Conservation (phyloP, 2,329 filamentous ascomycete genomes). For the Epichloe sp. region DNA sequence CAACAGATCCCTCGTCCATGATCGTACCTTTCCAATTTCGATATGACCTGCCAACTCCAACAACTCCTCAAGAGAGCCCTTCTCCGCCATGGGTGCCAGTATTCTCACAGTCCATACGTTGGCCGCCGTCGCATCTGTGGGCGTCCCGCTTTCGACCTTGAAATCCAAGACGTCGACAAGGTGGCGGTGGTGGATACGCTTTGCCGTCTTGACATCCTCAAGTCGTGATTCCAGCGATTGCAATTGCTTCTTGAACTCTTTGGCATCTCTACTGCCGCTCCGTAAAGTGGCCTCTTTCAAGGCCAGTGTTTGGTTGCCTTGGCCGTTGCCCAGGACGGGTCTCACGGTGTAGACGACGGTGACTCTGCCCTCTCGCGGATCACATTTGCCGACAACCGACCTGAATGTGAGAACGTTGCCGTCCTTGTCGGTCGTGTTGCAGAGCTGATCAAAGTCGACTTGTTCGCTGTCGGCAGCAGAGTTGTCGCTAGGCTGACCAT, state of each 20-base stretch:
- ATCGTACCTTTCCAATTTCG: conserved; percentile 61
- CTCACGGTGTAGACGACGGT: conserved; percentile 61
- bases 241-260: conserved; percentile 61
- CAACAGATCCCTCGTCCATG: conserved; percentile 85
- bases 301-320: conserved; percentile 50
- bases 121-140: conserved; percentile 22
- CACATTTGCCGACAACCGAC: conserved; percentile 55
- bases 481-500: conserved; percentile 15
- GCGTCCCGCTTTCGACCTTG: conserved; percentile 50
- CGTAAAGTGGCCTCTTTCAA: conserved; percentile 58
- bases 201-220: conserved; percentile 60
- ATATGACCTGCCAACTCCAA: conserved; percentile 67
- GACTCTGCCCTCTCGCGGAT: conserved; percentile 51
- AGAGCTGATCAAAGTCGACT: conserved; percentile 54
- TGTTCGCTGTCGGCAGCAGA: conserved; percentile 16
- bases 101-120: conserved; percentile 59
- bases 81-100: conserved; percentile 64
- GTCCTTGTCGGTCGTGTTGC: conserved; percentile 47
- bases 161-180: conserved; percentile 72
- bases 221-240: conserved; percentile 65
- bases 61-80: conserved; percentile 70
- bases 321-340: conserved; percentile 44
- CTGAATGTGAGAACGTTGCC: conserved; percentile 56
- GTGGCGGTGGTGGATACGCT: conserved; percentile 61
- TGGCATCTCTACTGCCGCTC: conserved; percentile 41